phyloP scores from a whole-genome alignment of 441 rosid species.

The Capsella rubella region DNA sequence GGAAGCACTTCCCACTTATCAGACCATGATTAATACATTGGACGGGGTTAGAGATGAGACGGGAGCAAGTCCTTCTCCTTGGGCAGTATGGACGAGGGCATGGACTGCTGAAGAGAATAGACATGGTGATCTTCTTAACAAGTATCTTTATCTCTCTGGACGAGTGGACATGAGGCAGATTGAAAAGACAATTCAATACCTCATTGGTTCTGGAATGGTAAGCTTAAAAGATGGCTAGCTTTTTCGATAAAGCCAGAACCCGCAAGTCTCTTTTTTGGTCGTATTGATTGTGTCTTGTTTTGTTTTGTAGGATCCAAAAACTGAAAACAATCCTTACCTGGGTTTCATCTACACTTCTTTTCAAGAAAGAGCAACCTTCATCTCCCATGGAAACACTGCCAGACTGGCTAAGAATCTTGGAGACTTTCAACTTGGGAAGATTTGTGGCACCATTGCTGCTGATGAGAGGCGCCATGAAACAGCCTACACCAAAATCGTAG shows the following conservation, averaged over 20 bases:
- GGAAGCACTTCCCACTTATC: slow-evolving; percentile 63
- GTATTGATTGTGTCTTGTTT: slow-evolving; percentile 6
- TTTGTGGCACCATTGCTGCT: slow-evolving; percentile 61
- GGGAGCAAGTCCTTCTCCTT: slow-evolving; percentile 57
- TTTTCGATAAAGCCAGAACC: not conserved
- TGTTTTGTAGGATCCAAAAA: slow-evolving; percentile 55
- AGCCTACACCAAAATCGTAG: slow-evolving; percentile 59
- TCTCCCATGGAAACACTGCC: slow-evolving; percentile 58
- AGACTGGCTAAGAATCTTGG: slow-evolving; percentile 53
- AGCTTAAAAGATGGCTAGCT: slow-evolving; percentile 20
- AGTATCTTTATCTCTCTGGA: slow-evolving; percentile 59
- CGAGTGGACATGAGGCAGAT: slow-evolving; percentile 62
- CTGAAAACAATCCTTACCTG: slow-evolving; percentile 59
- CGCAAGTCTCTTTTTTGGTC: not conserved
- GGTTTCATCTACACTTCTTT: slow-evolving; percentile 66
- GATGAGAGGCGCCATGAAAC: slow-evolving; percentile 66
- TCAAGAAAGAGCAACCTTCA: slow-evolving; percentile 57
- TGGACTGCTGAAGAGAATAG: slow-evolving; percentile 71
- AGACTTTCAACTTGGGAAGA: slow-evolving; percentile 54
- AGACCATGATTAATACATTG: slow-evolving; percentile 58
- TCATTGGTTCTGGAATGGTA: slow-evolving; percentile 67
- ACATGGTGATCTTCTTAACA: slow-evolving; percentile 64
- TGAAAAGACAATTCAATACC: slow-evolving; percentile 61
- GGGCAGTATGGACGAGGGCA: slow-evolving; percentile 58
- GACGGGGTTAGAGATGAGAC: slow-evolving; percentile 61